These are phyloP conservation scores for Akebia trifoliata DNA, from an alignment of 164 flowering plant genomes.

Conservation along the genomic window DNA sequence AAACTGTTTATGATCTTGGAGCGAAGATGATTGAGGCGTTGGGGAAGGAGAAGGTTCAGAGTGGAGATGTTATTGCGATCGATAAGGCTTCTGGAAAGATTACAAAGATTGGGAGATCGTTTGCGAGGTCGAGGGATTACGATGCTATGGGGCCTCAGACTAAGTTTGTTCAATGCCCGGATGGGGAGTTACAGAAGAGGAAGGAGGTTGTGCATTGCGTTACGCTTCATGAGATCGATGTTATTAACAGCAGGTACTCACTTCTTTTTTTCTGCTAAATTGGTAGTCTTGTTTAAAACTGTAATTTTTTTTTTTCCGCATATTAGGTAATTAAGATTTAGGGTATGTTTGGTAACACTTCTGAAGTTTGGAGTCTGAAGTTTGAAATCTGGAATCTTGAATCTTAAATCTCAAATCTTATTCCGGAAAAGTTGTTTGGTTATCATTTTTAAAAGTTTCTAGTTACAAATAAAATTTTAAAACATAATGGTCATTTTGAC, in stretches of 20 bases:
- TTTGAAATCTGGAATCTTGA: too few species aligned
- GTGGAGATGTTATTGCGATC: constrained; percentile 93
- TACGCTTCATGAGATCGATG: constrained; percentile 95
- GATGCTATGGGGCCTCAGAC: constrained; percentile 91
- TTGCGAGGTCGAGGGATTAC: constrained; percentile 80
- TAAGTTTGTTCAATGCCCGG: constrained; percentile 96
- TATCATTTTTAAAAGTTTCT: too few species aligned
- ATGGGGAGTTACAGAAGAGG: constrained; percentile 98
- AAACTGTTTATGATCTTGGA: constrained; percentile 87
- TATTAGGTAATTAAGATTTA: too few species aligned
- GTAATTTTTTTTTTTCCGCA: too few species aligned
- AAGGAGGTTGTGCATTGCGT: constrained; percentile 96
- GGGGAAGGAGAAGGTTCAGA: constrained; percentile 91
- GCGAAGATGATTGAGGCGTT: constrained; percentile 92
- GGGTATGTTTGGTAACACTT: too few species aligned
- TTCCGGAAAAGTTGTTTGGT: too few species aligned
- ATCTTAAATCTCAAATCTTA: too few species aligned
- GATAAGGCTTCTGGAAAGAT: constrained; percentile 92
- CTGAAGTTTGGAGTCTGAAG: too few species aligned
- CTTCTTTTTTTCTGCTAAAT: neutral
- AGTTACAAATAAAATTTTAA: too few species aligned
- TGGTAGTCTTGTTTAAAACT: too few species aligned
- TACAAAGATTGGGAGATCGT: constrained; percentile 85
- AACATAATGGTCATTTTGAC: too few species aligned
- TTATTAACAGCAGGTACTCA: constrained; percentile 87